phyloP scores from a whole-genome alignment of 1,284 basidiomycete species.

The Wallemia hederae region DNA sequence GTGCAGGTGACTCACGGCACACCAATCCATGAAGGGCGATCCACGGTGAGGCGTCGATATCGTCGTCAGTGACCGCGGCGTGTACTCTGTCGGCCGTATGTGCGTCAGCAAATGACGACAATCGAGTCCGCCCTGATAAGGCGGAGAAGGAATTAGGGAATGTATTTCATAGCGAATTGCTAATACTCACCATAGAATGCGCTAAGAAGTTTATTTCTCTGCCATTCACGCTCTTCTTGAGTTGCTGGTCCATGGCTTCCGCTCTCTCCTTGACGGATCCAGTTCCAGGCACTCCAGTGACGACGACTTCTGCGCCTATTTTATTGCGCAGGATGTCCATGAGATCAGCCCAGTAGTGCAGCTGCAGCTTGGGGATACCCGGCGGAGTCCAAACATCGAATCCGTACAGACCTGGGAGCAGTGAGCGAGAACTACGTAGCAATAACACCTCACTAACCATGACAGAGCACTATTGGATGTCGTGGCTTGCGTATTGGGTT shows the following conservation, averaged over 20 bases:
- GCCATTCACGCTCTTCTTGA: constrained; percentile 35
- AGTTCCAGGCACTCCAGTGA: constrained; percentile 81
- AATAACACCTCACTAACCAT: constrained; percentile 30
- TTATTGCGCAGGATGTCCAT: constrained; percentile 50
- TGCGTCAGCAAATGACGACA: constrained; percentile 69
- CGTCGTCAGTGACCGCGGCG: constrained; percentile 60
- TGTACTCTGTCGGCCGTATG: constrained; percentile 52
- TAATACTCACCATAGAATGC: constrained; percentile 48
- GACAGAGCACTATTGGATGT: constrained; percentile 75
- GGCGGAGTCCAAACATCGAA: constrained; percentile 60
- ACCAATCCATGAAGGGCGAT: constrained; percentile 99
- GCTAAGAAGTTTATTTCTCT: constrained; percentile 70
- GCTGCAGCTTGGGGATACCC: constrained; percentile 42
- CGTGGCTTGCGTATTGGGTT: constrained; percentile 40
- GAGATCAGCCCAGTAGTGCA: constrained; percentile 88
- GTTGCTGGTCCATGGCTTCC: constrained; percentile 40
- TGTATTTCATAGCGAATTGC: constrained; percentile 1
- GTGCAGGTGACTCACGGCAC: constrained; percentile 44
- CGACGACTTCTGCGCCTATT: constrained; percentile 70
- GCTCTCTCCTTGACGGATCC: constrained; percentile 70
- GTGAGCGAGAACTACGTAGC: constrained; percentile 1
- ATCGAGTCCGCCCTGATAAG: constrained; percentile 43
- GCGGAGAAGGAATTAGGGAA: not conserved
- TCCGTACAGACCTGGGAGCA: constrained; percentile 50
- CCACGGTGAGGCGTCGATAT: constrained; percentile 85